These are phyloP conservation scores for Lipomyces orientalis DNA, from an alignment of 805 yeast genomes.

Conservation along the genomic window DNA sequence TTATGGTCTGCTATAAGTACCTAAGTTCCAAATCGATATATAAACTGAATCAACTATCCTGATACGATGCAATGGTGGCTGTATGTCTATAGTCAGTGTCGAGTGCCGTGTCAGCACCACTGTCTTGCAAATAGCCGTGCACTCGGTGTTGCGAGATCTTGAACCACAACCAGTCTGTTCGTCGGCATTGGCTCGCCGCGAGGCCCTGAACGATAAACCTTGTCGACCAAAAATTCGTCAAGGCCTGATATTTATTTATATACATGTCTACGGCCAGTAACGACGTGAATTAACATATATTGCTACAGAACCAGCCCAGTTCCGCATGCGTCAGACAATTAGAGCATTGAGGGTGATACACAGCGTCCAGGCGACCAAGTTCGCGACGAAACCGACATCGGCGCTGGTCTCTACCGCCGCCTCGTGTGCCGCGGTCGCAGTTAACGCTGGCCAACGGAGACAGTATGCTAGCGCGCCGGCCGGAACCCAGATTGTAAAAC, in stretches of 20 bases:
- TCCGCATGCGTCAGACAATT: not conserved
- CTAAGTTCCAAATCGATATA: not conserved
- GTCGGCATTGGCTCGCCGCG: not conserved
- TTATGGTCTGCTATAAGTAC: slow-evolving; percentile 42
- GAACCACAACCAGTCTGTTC: not conserved
- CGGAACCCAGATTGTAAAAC: slow-evolving; percentile 24
- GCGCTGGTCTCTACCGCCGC: not conserved
- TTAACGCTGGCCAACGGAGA: not conserved
- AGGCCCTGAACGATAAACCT: not conserved
- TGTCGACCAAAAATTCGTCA: not conserved
- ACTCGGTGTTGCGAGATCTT: not conserved
- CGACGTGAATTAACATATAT: not conserved
- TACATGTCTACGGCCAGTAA: not conserved
- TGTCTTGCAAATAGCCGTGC: not conserved
- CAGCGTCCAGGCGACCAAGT: not conserved
- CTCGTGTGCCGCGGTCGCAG: not conserved
- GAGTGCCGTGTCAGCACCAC: not conserved
- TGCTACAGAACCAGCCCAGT: not conserved
- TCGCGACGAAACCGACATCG: not conserved
- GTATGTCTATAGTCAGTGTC: not conserved
- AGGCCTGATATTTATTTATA: not conserved
- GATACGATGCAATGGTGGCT: not conserved
- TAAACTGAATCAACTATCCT: not conserved
- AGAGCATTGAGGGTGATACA: not conserved
- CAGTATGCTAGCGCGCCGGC: not conserved